phyloP scores from a whole-genome alignment of 108 stramenopile species.

The Pseudonitzschia multiseries region DNA sequence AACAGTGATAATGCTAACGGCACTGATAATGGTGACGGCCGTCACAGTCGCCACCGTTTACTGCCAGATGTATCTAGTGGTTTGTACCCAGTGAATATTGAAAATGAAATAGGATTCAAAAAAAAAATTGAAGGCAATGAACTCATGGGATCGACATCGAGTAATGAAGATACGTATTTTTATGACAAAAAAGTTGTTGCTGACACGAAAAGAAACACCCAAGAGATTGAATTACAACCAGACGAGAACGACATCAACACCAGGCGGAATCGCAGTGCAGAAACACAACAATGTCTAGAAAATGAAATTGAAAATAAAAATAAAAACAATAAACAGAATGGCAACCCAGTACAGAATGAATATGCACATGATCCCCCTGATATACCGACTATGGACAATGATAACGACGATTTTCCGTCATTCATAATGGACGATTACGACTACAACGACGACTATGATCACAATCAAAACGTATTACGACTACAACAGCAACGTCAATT shows the following conservation, averaged over 20 bases:
- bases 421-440: constrained; percentile 12
- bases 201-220: not conserved
- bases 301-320: not conserved
- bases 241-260: not conserved
- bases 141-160: not conserved
- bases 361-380: not conserved
- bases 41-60: not conserved
- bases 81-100: not conserved
- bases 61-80: not conserved
- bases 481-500: not conserved
- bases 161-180: not conserved
- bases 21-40: not conserved
- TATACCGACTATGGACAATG: not conserved
- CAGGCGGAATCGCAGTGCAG: not conserved
- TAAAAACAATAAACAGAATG: not conserved
- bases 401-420: constrained; percentile 10
- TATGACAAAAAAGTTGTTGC: not conserved
- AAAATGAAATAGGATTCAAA: not conserved
- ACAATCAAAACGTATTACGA: not conserved
- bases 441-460: constrained; percentile 6
- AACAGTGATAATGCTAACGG: not conserved
- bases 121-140: not conserved
- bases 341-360: not conserved
- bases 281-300: not conserved
- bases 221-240: constrained; percentile 1